Evolutionary conservation across 441 rosid species (phyloP).

Genomic region (Mallotus japonicus): DNA sequence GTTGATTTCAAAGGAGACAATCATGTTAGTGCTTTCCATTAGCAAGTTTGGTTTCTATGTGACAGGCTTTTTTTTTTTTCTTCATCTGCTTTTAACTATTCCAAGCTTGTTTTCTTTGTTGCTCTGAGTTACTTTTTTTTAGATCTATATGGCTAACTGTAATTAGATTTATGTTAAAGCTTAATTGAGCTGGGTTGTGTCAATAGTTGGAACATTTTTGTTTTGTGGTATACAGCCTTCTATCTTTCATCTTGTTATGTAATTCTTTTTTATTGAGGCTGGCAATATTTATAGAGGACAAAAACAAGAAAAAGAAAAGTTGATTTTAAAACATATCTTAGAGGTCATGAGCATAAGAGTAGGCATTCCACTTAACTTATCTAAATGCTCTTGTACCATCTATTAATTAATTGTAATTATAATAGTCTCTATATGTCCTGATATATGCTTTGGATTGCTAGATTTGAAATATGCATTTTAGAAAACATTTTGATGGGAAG

Average conservation of each 20-base stretch:
- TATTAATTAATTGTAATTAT: not conserved
- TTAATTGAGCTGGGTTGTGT: no score
- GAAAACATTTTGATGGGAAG: not conserved
- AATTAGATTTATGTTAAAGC: not conserved
- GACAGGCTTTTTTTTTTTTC: not conserved
- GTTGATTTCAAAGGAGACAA: not conserved
- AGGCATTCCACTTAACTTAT: not conserved
- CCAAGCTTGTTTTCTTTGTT: not conserved
- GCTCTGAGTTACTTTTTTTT: not conserved
- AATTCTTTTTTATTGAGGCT: not conserved
- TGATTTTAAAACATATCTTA: not conserved
- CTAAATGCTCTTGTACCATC: not conserved
- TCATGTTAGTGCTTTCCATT: not conserved
- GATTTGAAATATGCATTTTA: not conserved
- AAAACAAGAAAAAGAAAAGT: not conserved
- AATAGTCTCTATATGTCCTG: not conserved
- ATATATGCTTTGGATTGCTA: slow-evolving; percentile 3
- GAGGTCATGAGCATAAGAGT: not conserved
- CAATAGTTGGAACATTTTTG: not conserved
- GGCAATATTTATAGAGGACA: not conserved
- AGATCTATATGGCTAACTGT: not conserved
- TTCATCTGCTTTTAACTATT: not conserved
- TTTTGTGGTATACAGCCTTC: not conserved
- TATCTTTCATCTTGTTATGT: not conserved
- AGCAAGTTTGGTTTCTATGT: not conserved